Conservation (phyloP, 1,139 yeast genomes). For the Pichia sp. region DNA sequence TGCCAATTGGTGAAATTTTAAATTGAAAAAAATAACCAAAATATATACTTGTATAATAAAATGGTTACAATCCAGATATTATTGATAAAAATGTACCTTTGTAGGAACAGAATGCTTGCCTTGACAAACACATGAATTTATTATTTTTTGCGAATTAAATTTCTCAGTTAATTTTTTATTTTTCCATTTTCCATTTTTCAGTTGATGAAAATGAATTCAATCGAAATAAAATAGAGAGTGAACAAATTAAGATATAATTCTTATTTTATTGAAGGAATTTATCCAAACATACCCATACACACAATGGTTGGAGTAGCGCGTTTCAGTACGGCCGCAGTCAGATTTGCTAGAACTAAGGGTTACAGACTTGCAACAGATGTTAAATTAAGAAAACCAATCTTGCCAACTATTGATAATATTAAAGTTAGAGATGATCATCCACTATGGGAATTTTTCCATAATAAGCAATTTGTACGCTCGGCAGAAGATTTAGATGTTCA, state of each 20-base stretch:
- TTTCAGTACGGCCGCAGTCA: constrained; percentile 23
- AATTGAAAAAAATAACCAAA: no score
- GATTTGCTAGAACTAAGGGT: constrained; percentile 23
- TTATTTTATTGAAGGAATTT: neutral
- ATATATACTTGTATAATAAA: no score
- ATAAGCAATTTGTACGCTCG: constrained; percentile 53
- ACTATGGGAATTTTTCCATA: constrained; percentile 85
- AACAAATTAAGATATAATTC: neutral
- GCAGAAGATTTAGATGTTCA: constrained; percentile 49
- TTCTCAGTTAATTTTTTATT: neutral
- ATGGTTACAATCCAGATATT: no score
- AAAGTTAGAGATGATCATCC: constrained; percentile 83
- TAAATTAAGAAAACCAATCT: constrained; percentile 73
- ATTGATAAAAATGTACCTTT: no score
- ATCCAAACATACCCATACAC: neutral
- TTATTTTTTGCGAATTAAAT: no score
- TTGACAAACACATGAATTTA: neutral
- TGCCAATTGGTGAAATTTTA: no score
- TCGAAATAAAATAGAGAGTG: neutral
- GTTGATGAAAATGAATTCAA: neutral
- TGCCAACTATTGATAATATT: constrained; percentile 71
- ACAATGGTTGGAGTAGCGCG: constrained; percentile 18
- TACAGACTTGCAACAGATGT: constrained; percentile 32
- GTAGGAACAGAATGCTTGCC: no score
- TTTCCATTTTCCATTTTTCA: neutral